These are phyloP conservation scores for Carex arenaria DNA, from an alignment of 202 grass and related monocot species.

Conservation along the genomic window DNA sequence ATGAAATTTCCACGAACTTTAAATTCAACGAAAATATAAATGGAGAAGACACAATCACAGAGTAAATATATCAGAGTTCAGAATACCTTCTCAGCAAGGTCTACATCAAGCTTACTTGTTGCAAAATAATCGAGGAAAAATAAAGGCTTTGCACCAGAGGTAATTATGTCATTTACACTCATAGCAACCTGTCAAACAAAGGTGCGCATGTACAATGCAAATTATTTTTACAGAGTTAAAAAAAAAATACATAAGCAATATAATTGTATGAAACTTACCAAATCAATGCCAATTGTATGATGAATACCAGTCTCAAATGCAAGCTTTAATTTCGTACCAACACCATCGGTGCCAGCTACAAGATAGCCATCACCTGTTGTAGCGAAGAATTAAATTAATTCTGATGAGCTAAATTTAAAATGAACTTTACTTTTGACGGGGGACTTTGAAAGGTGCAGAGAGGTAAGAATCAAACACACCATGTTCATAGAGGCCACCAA, in stretches of 20 bases:
- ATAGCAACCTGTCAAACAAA: conserved; percentile 67
- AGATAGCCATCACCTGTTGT: conserved; percentile 64
- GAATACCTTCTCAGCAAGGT: conserved; percentile 87
- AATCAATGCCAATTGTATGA: conserved; percentile 90
- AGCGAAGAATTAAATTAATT: background rate
- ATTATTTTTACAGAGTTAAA: background rate
- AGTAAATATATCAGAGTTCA: background rate
- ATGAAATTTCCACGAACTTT: background rate
- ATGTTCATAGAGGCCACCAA: conserved; percentile 73
- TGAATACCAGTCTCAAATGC: conserved; percentile 92
- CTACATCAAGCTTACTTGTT: conserved; percentile 81
- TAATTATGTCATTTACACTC: conserved; percentile 97
- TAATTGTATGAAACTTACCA: conserved; percentile 32
- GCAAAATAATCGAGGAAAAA: conserved; percentile 96
- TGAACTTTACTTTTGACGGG: background rate
- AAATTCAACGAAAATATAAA: background rate
- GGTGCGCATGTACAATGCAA: background rate
- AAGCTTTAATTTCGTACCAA: conserved; percentile 93
- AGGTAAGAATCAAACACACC: conserved; percentile 23
- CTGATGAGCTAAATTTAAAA: background rate
- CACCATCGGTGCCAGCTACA: conserved; percentile 81
- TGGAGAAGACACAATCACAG: background rate
- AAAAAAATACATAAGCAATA: background rate
- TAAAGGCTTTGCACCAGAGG: conserved; percentile 79
- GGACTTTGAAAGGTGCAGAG: background rate